A percentile compares a stretch with the other conserved stretches of the same genome.
These are phyloP conservation scores for Fusarium redolens DNA, from an alignment of 2,329 filamentous ascomycete species.

Conservation along the genomic window DNA sequence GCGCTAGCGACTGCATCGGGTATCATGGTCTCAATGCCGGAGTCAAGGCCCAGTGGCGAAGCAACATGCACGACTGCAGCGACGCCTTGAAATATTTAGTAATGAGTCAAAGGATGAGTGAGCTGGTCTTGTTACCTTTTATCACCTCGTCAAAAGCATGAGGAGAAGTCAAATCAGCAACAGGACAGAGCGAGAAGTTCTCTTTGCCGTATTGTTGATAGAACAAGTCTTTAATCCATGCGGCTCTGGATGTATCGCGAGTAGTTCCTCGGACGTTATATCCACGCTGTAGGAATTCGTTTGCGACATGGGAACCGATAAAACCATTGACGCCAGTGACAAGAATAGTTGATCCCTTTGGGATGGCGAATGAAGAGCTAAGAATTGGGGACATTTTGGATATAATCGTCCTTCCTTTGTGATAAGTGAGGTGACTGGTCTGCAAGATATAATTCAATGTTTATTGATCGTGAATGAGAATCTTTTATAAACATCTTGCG, in stretches of 20 bases:
- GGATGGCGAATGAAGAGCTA: not conserved
- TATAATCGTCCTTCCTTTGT: too few species aligned
- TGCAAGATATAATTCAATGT: too few species aligned
- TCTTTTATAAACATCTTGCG: not conserved
- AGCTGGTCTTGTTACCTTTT: too few species aligned
- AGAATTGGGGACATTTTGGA: not conserved
- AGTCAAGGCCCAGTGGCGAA: not conserved
- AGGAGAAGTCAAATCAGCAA: not conserved
- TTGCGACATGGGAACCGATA: not conserved
- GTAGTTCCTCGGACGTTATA: not conserved
- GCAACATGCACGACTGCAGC: not conserved
- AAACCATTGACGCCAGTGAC: not conserved
- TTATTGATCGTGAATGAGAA: accelerated
- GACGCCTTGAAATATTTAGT: not conserved
- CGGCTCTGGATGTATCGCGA: accelerated
- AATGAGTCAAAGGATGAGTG: too few species aligned
- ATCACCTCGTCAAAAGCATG: not conserved
- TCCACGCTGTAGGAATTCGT: not conserved
- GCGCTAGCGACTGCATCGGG: not conserved
- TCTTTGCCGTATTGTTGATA: not conserved
- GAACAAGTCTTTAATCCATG: not conserved
- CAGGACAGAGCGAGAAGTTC: not conserved
- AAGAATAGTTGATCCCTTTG: not conserved
- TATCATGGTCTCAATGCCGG: not conserved
- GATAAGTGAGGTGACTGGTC: too few species aligned